Percentiles rank a stretch among this genome's conserved stretches.
Conservation (phyloP, 768 basidiomycete genomes). For the Podaxis mareebaensis region DNA sequence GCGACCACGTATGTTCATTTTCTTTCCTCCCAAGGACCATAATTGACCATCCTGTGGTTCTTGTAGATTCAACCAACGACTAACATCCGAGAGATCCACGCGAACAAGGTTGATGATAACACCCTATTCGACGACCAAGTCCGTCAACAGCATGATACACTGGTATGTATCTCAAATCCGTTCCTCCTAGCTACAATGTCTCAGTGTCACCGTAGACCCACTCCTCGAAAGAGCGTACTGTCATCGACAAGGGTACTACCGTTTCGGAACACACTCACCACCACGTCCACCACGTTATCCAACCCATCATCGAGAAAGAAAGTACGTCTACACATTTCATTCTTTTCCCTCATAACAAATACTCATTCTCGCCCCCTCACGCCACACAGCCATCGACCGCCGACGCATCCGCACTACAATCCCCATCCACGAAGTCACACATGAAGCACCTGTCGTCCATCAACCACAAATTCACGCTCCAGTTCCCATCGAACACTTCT, state of each 20-base stretch:
- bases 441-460: slow-evolving; percentile 39
- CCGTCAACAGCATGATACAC: slow-evolving; percentile 26
- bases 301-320: slow-evolving; percentile 40
- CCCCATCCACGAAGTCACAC: slow-evolving; percentile 35
- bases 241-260: slow-evolving; percentile 34
- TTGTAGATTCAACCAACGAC: slow-evolving; percentile 29
- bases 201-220: slow-evolving; percentile 19
- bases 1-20: slow-evolving; percentile 24
- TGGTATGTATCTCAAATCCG: slow-evolving; percentile 21
- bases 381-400: slow-evolving; percentile 28
- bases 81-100: slow-evolving; percentile 28
- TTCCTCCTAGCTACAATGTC: not conserved
- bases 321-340: slow-evolving; percentile 24
- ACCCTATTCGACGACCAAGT: slow-evolving; percentile 30
- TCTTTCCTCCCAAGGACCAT: not conserved
- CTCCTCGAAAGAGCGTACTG: slow-evolving; percentile 26
- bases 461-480: slow-evolving; percentile 34
- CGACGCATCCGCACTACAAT: slow-evolving; percentile 33
- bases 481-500: slow-evolving; percentile 34
- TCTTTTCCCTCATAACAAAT: not conserved
- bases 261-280: slow-evolving; percentile 34
- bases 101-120: slow-evolving; percentile 29
- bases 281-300: slow-evolving; percentile 38
- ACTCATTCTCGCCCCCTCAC: not conserved
- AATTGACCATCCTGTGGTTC: not conserved